These are phyloP conservation scores for Aspergillus sclerotioniger DNA, from an alignment of 495 filamentous ascomycete species.

Conservation along the genomic window DNA sequence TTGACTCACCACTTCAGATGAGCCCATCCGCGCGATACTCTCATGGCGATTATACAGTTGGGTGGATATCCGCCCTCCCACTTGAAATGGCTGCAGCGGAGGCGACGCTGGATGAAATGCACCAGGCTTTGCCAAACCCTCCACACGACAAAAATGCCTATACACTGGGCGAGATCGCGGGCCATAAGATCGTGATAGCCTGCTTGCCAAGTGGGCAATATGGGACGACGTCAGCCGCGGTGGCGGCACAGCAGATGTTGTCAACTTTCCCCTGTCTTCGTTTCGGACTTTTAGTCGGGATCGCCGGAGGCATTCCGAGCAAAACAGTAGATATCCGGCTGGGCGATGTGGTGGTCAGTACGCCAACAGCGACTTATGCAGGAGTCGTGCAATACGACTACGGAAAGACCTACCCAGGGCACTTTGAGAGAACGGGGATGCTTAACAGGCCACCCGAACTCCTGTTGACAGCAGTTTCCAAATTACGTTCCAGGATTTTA, in stretches of 20 bases:
- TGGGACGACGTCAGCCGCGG: neutral
- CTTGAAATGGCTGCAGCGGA: slow-evolving; percentile 2
- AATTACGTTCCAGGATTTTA: neutral
- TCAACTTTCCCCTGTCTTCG: neutral
- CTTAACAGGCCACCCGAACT: neutral
- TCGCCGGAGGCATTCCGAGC: slow-evolving; percentile 4
- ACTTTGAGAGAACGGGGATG: neutral
- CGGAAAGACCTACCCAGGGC: neutral
- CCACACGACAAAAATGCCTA: neutral
- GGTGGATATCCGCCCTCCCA: slow-evolving; percentile 5
- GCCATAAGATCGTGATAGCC: slow-evolving; percentile 1
- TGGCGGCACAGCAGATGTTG: neutral
- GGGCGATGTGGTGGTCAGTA: neutral
- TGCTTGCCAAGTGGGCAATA: neutral
- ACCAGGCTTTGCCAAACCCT: neutral
- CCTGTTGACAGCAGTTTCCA: neutral
- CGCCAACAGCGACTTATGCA: neutral
- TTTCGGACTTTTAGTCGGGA: neutral
- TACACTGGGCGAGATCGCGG: neutral
- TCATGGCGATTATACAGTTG: slow-evolving; percentile 3
- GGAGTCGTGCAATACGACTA: slow-evolving; percentile 1
- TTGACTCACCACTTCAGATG: too few species aligned
- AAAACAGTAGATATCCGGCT: neutral
- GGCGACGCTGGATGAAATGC: slow-evolving; percentile 3
- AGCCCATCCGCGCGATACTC: too few species aligned